A percentile compares a stretch with the other conserved stretches of the same genome.
phyloP scores from a whole-genome alignment of 2,329 filamentous ascomycete species.

The Nigrospora oryzae region DNA sequence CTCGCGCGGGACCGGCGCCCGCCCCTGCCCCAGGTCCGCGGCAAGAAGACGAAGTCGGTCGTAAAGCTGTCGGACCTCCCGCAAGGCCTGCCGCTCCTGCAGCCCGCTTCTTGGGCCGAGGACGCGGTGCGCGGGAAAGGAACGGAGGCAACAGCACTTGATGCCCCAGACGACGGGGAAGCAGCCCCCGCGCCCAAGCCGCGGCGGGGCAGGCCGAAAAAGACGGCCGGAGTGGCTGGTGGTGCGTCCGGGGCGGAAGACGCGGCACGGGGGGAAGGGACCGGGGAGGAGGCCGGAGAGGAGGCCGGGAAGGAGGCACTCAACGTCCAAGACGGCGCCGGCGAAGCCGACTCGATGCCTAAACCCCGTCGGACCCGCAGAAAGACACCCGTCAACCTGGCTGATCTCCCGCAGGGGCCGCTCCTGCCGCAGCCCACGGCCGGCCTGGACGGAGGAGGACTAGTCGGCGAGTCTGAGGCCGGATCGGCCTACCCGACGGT shows the following conservation, averaged over 20 bases:
- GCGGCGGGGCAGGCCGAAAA: too few relatives aligned
- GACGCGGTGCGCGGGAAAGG: too few relatives aligned
- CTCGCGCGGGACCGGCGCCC: neutral
- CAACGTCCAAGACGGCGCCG: too few relatives aligned
- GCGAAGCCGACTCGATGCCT: too few relatives aligned
- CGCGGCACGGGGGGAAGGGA: neutral
- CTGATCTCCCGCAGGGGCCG: conserved; percentile 50
- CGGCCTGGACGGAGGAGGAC: conserved; percentile 27
- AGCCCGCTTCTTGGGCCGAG: too few relatives aligned
- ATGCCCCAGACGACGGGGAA: too few relatives aligned
- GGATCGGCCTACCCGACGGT: conserved; percentile 71
- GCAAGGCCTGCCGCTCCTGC: neutral
- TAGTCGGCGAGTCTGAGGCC: conserved; percentile 27
- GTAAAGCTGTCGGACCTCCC: conserved; percentile 1
- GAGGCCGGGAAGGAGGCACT: too few relatives aligned
- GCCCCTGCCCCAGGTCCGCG: conserved; percentile 24
- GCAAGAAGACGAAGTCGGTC: conserved; percentile 45
- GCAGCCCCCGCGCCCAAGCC: too few relatives aligned
- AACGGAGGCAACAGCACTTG: too few relatives aligned
- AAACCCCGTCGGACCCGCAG: too few relatives aligned
- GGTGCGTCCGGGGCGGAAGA: neutral
- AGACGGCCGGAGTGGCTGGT: too few relatives aligned
- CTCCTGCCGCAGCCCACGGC: conserved; percentile 30
- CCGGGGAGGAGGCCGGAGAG: too few relatives aligned
- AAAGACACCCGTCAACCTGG: conserved; percentile 32